Percentiles rank a stretch among this genome's conserved stretches.
phyloP scores from a whole-genome alignment of 441 rosid genomes.

The Populus hybrid region DNA sequence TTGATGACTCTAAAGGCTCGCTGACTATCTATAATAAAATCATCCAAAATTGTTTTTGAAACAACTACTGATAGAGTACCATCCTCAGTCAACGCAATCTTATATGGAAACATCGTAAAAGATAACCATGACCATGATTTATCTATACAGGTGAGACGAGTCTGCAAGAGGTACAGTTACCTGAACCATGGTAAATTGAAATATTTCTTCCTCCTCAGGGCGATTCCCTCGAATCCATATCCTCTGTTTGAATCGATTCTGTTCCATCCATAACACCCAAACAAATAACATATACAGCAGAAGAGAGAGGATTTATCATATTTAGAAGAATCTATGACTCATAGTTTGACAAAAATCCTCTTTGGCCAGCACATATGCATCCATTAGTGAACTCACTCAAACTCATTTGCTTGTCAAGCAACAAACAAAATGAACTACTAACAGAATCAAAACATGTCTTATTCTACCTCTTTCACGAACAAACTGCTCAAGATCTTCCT shows the following conservation, averaged over 20 bases:
- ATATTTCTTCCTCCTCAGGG: constrained; percentile 84
- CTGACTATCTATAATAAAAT: neutral
- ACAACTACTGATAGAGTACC: neutral
- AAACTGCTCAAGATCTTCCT: constrained; percentile 77
- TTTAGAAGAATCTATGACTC: neutral
- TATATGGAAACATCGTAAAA: neutral
- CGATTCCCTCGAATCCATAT: constrained; percentile 82
- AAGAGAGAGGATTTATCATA: neutral
- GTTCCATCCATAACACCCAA: constrained; percentile 7
- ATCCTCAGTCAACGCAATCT: neutral
- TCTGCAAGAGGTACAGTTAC: constrained; percentile 29
- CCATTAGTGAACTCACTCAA: neutral
- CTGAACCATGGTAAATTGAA: constrained; percentile 90
- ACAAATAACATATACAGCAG: neutral
- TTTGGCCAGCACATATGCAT: neutral
- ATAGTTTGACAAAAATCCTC: neutral
- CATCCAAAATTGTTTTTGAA: neutral
- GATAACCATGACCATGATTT: neutral
- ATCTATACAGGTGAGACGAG: neutral
- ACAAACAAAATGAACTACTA: neutral
- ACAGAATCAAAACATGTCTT: neutral
- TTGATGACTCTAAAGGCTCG: neutral
- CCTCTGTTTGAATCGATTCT: constrained; percentile 80
- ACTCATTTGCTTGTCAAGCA: neutral
- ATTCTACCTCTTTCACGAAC: constrained; percentile 66